Evolutionary conservation across 371 early-diverging fungal genomes (phyloP).

Genomic region (Zopfochytrium polystomum): DNA sequence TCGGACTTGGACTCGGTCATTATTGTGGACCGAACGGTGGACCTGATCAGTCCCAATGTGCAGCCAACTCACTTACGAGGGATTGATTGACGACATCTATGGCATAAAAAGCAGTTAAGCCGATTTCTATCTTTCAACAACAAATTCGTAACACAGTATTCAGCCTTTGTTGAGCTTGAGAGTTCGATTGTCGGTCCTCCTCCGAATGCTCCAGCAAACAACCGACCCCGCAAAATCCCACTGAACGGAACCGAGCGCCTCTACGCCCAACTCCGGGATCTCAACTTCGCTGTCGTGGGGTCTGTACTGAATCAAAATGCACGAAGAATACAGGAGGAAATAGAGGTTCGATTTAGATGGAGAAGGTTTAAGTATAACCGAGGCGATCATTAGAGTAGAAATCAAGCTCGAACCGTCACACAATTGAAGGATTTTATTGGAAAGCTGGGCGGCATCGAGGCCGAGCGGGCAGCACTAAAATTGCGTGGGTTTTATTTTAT

Average conservation of each 20-base stretch:
- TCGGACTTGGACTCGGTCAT: constrained; percentile 82
- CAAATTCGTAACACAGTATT: neutral
- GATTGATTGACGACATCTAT: constrained; percentile 73
- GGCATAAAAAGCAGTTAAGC: constrained; percentile 40
- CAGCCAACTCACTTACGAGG: constrained; percentile 92
- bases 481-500: constrained; percentile 55
- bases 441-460: constrained; percentile 73
- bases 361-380: too few relatives aligned
- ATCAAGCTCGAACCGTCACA: constrained; percentile 81
- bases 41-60: constrained; percentile 87
- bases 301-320: constrained; percentile 78
- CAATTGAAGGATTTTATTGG: constrained; percentile 89
- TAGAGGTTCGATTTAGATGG: constrained; percentile 57
- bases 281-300: constrained; percentile 87
- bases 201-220: neutral
- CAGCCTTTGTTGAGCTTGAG: constrained; percentile 53
- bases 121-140: neutral
- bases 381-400: constrained; percentile 70
- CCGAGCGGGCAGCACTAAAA: constrained; percentile 77
- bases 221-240: constrained; percentile 66
- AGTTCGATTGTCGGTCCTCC: constrained; percentile 23
- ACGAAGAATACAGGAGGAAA: constrained; percentile 74
- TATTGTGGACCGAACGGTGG: constrained; percentile 85
- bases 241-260: constrained; percentile 76
- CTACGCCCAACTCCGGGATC: constrained; percentile 76